Evolutionary conservation across 306 rosid species (phyloP), one percentile per base, ranked within the genome.

Genomic region (Medicago arabica): DNA sequence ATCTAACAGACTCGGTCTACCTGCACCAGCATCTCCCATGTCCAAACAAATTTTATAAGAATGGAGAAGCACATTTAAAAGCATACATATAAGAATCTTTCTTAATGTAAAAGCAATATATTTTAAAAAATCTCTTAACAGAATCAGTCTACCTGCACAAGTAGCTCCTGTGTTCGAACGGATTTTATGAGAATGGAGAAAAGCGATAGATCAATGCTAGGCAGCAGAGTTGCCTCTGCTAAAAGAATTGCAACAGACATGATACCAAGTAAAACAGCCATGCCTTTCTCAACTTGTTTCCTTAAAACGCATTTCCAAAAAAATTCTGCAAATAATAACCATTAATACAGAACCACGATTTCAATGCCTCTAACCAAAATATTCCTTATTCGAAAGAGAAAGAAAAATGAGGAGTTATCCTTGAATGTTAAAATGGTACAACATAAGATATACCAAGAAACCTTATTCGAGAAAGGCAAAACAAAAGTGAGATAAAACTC

Each of bases 181-280:
- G 89, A 87, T 72, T 89, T 91, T 79, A 94, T 87, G 69, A 92
- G 96, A 82, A 94, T 85, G 71, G 98, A 94, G 80, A 94, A 94
- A 66, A 94, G 96, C 6, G 98, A 94, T 65, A 94, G 85, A 90
- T 94, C 88, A 55, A 92, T 81, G 60, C 88, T 88, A 39, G 98
- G 90, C 46, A 94, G 88, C 61, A 92, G 89, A 50, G 97, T 94
- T 70, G 98, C 98, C 93, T 94, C 98, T 12, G 97, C 97, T 76
- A 92, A 88, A 71, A 94, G 97, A 88, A 94, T 94, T 46, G 97
- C 98, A 83, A 75, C 93, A 19, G 98, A 94, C 82, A 94, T 89
- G 80, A 90, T 84, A 47, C 96, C 93, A 63, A 94, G 97, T 44
- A 85, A 60, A 82, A 92, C 72, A 76, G 92, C 97, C 84, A 90